Conservation (phyloP, 345 rosid genomes). For the Eucalyptus tenuipes region DNA sequence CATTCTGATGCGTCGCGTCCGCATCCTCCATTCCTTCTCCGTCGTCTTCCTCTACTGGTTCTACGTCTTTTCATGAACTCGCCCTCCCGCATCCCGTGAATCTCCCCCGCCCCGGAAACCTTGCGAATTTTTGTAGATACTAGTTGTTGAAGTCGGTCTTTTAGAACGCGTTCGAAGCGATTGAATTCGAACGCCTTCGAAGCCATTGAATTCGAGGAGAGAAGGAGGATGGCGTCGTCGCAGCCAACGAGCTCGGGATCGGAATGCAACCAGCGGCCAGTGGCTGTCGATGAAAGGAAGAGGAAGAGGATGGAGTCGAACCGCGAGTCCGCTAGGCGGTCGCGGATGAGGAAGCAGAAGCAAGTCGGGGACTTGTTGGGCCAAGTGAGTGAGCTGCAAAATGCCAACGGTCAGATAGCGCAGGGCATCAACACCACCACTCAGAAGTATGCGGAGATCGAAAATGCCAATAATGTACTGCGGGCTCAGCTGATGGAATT, state of each 20-base stretch:
- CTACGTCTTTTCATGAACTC: conserved; percentile 63
- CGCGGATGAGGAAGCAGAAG: conserved; percentile 76
- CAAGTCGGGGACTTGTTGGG: conserved; percentile 42
- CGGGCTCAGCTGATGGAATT: conserved; percentile 60
- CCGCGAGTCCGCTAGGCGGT: conserved; percentile 81
- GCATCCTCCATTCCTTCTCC: conserved; percentile 79
- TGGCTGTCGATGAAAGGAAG: conserved; percentile 55
- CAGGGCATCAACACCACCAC: conserved; percentile 13
- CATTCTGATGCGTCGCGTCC: conserved; percentile 56
- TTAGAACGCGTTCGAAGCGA: neutral
- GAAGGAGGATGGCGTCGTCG: conserved; percentile 17
- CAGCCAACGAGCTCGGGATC: conserved; percentile 53
- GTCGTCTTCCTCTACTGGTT: conserved; percentile 91
- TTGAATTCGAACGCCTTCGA: neutral
- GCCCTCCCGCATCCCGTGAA: neutral
- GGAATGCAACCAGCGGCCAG: conserved; percentile 40
- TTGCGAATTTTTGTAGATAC: neutral
- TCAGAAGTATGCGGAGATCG: conserved; percentile 30
- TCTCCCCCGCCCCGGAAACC: neutral
- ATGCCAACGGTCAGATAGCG: conserved; percentile 18
- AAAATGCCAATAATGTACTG: conserved; percentile 50
- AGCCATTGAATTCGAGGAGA: neutral
- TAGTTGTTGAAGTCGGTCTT: neutral
- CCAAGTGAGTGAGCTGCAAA: conserved; percentile 40
- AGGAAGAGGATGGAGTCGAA: conserved; percentile 87